These are phyloP conservation scores for Eremothecium cymbalariae DNA, from an alignment of 1,139 yeast species.

Conservation along the genomic window DNA sequence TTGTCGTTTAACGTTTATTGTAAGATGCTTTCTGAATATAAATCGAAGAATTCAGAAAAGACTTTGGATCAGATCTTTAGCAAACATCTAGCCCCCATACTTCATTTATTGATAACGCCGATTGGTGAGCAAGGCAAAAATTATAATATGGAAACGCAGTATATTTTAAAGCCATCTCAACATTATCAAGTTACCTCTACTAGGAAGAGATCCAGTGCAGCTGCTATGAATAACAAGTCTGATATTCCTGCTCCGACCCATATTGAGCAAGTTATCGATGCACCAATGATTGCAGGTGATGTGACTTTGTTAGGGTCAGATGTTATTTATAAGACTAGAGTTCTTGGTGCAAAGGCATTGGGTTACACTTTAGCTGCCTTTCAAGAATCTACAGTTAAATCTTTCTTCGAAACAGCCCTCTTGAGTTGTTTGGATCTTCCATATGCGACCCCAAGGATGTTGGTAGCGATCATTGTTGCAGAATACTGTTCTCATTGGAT, in stretches of 20 bases:
- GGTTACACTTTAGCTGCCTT: constrained; percentile 61
- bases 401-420: constrained; percentile 33
- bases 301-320: constrained; percentile 76
- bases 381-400: constrained; percentile 36
- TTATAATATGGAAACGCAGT: constrained; percentile 69
- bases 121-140: constrained; percentile 88
- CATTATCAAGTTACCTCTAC: constrained; percentile 30
- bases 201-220: constrained; percentile 28
- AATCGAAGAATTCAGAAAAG: constrained; percentile 32
- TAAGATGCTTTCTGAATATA: constrained; percentile 45
- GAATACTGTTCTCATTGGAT: constrained; percentile 50
- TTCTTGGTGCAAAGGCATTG: constrained; percentile 66
- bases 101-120: constrained; percentile 79
- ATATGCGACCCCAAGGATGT: constrained; percentile 74
- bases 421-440: constrained; percentile 35
- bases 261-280: constrained; percentile 66
- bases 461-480: constrained; percentile 61
- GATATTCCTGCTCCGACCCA: constrained; percentile 47
- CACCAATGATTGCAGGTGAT: constrained; percentile 89
- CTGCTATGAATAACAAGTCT: constrained; percentile 15
- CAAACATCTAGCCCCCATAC: constrained; percentile 51
- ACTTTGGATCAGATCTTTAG: constrained; percentile 43
- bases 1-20: constrained; percentile 60
- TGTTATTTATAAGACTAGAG: constrained; percentile 64
- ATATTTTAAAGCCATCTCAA: constrained; percentile 67